These are phyloP conservation scores for Allantophomopsis lycopodina DNA, from an alignment of 2,329 filamentous ascomycete species.

Conservation along the genomic window DNA sequence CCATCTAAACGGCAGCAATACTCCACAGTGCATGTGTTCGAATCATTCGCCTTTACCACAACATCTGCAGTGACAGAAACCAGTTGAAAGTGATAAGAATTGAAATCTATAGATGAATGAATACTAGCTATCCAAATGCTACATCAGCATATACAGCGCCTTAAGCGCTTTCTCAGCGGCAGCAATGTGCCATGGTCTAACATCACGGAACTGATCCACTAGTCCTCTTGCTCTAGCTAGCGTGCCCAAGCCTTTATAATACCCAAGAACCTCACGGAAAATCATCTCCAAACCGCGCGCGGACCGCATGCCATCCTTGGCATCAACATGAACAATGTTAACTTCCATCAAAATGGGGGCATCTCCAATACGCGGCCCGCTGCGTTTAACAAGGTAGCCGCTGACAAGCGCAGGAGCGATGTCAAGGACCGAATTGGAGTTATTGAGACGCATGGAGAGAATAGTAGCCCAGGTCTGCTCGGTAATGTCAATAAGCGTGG, in stretches of 20 bases:
- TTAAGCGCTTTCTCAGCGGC: conserved; percentile 55
- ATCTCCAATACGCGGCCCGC: conserved; percentile 39
- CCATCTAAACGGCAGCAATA: too few relatives aligned
- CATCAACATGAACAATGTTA: conserved; percentile 44
- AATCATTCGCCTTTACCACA: too few relatives aligned
- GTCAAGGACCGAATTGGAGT: conserved; percentile 39
- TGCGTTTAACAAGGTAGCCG: conserved; percentile 53
- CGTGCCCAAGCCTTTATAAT: conserved; percentile 55
- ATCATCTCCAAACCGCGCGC: conserved; percentile 41
- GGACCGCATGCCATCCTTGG: conserved; percentile 21
- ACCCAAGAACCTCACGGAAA: conserved; percentile 54
- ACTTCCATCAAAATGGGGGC: conserved; percentile 48
- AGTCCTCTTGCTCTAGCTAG: conserved; percentile 54
- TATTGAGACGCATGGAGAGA: conserved; percentile 50
- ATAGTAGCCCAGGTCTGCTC: conserved; percentile 69
- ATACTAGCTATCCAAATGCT: conserved; percentile 11
- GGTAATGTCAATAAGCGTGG: conserved; percentile 55
- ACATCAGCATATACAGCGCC: conserved; percentile 52
- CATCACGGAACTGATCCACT: conserved; percentile 41
- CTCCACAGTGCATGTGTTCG: too few relatives aligned
- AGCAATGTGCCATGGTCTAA: conserved; percentile 68
- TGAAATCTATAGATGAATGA: too few relatives aligned
- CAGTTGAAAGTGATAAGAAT: too few relatives aligned
- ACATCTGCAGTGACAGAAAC: too few relatives aligned
- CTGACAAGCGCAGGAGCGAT: conserved; percentile 43